A percentile compares a stretch with the other conserved stretches of the same genome.
Evolutionary conservation across 2,329 filamentous ascomycete genomes (phyloP).

Genomic region (Epichloe scottii): DNA sequence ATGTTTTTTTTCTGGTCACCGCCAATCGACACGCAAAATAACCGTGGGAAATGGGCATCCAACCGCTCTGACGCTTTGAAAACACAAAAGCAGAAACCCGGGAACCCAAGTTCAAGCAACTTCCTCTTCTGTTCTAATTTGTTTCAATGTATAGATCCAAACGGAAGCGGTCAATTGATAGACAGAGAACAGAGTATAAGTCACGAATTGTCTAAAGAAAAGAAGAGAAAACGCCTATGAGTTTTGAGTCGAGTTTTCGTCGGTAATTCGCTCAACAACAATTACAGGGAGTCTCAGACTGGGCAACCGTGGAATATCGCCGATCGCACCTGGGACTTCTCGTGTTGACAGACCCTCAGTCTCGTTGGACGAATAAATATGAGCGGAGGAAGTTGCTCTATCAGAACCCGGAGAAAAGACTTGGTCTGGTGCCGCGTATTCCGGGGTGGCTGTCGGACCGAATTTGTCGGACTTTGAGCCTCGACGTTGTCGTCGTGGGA

Average conservation of each 20-base stretch:
- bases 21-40: no score
- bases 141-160: no score
- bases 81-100: no score
- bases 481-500: slow-evolving; percentile 26
- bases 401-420: neutral
- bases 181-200: no score
- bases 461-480: slow-evolving; percentile 4
- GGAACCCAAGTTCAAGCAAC: no score
- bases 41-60: no score
- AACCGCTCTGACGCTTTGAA: no score
- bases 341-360: neutral
- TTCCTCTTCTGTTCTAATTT: no score
- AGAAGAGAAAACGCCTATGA: neutral
- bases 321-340: neutral
- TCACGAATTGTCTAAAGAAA: no score
- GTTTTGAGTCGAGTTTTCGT: neutral
- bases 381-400: neutral
- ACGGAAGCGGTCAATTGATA: no score
- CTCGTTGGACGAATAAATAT: neutral
- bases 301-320: neutral
- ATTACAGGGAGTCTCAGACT: neutral
- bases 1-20: no score
- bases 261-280: neutral
- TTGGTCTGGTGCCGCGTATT: slow-evolving; percentile 22
- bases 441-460: slow-evolving; percentile 36